Evolutionary conservation across 352 stramenopile species (phyloP), one percentile per base, ranked within the genome.

Genomic region (Lagenidium sp.): DNA sequence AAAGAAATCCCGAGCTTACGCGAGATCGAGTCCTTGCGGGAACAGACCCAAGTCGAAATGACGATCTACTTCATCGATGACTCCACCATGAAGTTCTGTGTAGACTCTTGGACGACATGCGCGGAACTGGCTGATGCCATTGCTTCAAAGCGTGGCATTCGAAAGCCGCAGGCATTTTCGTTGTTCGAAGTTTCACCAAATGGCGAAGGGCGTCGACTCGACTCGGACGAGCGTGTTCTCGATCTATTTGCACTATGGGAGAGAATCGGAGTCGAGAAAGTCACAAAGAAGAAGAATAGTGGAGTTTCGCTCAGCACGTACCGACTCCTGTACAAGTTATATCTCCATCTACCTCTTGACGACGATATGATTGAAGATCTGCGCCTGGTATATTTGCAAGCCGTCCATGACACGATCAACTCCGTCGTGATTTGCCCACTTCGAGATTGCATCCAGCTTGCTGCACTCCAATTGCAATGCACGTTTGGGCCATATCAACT

Each of bases 181-280:
- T 53, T 90, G 18, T 85, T 86, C 49, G 75, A 93, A 52, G 39
- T 68, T 1, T 68, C 60, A 1, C 53, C 49, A 18, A 46, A 60
- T 3, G 63, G 57, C 4, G 67, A 85, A 42, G 75, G 89, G 50
- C 58, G 68, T 12, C 57, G 74, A 6, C 47, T 85, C 3, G 70
- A 85, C 6, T 39, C 63, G 6, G 64, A 82, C 30, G 78, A 88
- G 28, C 74, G 80, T 24, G 55, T 93, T 19, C 50, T 90, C 28
- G 80, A 90, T 48, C 44, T 90, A 11, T 64, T 83, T 6, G 63
- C 80, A 5, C 68, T 86, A 45, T 93, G 80, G 80, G 66, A 89
- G 36, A 61, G 79, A 25, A 63, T 82, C 10, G 53, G 59, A 16
- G 53, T 63, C 10, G 72, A 82, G 29, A 54, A 63, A 41, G 53